Evolutionary conservation across 2,329 filamentous ascomycete species (phyloP), one percentile per base, ranked within the genome.

Genomic region (Ilyonectria mors-panacis): DNA sequence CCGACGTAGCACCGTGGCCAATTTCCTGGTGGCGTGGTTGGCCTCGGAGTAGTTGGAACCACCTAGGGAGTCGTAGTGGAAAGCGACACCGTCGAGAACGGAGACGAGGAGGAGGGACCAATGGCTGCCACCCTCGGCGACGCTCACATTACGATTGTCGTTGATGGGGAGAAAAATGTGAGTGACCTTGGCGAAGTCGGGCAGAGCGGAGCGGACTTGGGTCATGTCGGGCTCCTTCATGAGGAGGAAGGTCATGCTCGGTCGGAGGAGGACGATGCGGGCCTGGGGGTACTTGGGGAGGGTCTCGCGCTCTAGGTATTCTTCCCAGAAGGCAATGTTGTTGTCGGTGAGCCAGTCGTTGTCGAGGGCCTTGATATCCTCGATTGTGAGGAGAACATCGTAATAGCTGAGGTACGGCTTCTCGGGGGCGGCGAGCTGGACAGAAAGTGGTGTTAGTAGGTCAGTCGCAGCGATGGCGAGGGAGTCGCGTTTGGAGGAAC

Each of bases 271-370:
- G 67, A 95, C 87, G 78, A 99, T 97, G 70, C 94, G 89, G 21
- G 94, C 94, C 77, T 93, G 91, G 10, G 93, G 93, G 78, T 93
- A 97, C 74, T 90, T 89, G 33, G 86, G 85, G 30, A 99, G 91
- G 68, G 94, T 91, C 84, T 98, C 95, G 69, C 91, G 93, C 81
- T 99, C 96, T 71, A 99, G 90, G 79, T 90, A 97, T 87, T 98
- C 95, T 87, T 98, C 93, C 95, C 96, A 99, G 79, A 99, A 98
- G 57, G 94, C 92, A 73, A 99, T 98, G 75, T 94, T 95, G 84
- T 97, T 98, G 80, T 99, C 96, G 48, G 95, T 98, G 59, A 99
- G 86, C 96, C 96, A 99, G 85, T 98, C 96, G 81, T 93, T 87
- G 82, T 93, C 94, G 65, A 99, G 88, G 17, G 92, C 92, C 79